Conservation (phyloP, 1,284 basidiomycete species). For the Leccinum subfulvum region DNA sequence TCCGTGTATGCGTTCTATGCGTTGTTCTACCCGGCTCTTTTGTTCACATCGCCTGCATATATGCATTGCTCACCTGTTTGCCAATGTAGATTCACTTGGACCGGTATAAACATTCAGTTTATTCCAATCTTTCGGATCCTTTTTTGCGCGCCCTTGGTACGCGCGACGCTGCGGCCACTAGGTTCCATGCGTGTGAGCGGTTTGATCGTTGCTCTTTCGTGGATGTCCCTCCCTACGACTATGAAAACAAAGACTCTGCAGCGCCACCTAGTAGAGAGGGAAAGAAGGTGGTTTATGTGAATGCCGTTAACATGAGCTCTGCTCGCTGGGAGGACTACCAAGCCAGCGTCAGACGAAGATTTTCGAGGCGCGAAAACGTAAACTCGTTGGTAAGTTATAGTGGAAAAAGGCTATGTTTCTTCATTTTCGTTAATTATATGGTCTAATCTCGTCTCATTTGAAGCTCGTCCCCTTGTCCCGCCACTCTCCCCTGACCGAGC, state of each 20-base stretch:
- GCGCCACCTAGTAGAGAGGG: slow-evolving; percentile 40
- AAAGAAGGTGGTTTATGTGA: slow-evolving; percentile 71
- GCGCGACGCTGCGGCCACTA: slow-evolving; percentile 53
- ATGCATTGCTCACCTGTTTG: slow-evolving; percentile 14
- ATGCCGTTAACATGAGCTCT: slow-evolving; percentile 66
- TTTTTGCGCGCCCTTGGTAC: slow-evolving; percentile 68
- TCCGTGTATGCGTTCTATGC: background rate
- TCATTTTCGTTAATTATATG: slow-evolving; percentile 3
- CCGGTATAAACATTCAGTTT: slow-evolving; percentile 78
- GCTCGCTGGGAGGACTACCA: slow-evolving; percentile 64
- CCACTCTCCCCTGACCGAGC: slow-evolving; percentile 84
- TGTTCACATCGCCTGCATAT: slow-evolving; percentile 5
- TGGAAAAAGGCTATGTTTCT: too few species aligned
- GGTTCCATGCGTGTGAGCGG: slow-evolving; percentile 92
- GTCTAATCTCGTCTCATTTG: background rate
- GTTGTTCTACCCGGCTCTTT: background rate
- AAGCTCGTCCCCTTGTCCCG: slow-evolving; percentile 82
- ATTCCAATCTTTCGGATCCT: slow-evolving; percentile 58
- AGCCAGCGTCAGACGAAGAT: slow-evolving; percentile 40
- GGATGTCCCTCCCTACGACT: slow-evolving; percentile 37
- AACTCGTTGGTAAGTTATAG: slow-evolving; percentile 53
- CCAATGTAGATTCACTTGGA: slow-evolving; percentile 80
- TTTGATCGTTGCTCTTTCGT: slow-evolving; percentile 72
- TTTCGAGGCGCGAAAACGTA: slow-evolving; percentile 44
- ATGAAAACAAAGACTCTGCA: slow-evolving; percentile 3